Evolutionary conservation across 169 alveolate species (phyloP), one percentile per base, ranked within the genome.

Genomic region (Plasmodium knowlesi): DNA sequence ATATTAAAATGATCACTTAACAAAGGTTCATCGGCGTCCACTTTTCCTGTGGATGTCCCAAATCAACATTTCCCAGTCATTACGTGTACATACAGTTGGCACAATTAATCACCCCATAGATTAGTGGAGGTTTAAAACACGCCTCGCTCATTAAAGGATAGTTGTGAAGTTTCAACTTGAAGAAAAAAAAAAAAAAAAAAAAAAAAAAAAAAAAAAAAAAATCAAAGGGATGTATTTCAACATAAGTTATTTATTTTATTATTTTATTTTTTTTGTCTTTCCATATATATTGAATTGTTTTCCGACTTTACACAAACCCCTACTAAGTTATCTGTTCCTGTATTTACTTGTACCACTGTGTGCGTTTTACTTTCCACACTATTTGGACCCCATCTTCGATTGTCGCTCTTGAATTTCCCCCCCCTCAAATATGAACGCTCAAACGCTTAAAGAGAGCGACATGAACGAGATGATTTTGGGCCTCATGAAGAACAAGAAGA

Each of bases 401-500:
- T 43, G 28, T n/a, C 37, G 41, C 9, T 32, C 30, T 37, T 39
- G 12, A 34, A 8, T 79, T 79, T 43, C n/a, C 61, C 84, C 79
- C 80, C 19, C 28, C 72, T n/a, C 57, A 85, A 84, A 10, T 25
- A 85, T 85, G 93, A 46, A 41, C 30, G 43, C 84, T 12, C 41
- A 72, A 5, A 43, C 74, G 16, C 50, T 85, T 25, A 85, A 85
- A 43, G 93, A 85, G 39, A 74, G 57, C 16, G 93, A 85, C 25
- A 73, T 85, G 25, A 85, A 85, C 16, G 53, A 85, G 4, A 85
- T 85, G 74, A 85, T 85, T 43, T 32, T 85, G 79, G 57, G 61
- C 32, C 34, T 85, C 12, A 85, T 85, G 84, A 78, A 85, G 10
- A 73, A 34, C n/a, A 41, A 85, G 25, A 85, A 85, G 57, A 85